Evolutionary conservation across 495 filamentous ascomycete species (phyloP), one percentile per base, ranked within the genome.

Genomic region (Hypoxylon cercidicola): DNA sequence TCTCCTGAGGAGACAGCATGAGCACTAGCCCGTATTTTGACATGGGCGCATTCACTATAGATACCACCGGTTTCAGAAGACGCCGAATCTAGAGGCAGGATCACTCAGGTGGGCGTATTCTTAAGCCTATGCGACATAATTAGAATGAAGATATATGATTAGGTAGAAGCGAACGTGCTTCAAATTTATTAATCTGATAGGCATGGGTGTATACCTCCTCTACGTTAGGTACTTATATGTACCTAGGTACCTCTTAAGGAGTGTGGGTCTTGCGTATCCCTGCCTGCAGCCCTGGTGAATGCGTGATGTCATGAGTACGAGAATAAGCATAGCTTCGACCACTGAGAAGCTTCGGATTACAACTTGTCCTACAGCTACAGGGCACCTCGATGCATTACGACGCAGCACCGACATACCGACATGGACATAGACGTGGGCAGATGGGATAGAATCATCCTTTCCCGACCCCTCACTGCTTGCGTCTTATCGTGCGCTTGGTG

Each of bases 261-360:
- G 28, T 50, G 11, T 28, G 60, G 51, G 21, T 18, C 44, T 35
- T 32, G 45, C n/a, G 20, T 28, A 44, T 43, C 23, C 50, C 30
- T 32, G 30, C n/a, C n/a, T n/a, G 30, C 23, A 25, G 23, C 23
- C 23, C 23, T 25, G 5, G 23, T 34, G 41, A 43, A 51, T 25
- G 35, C 5, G 32, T 68, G 64, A 68, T 63, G 59, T 68, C 64
- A 63, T 62, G 30, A 34, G 46, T 19, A 4, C 1, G 3, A 41
- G 37, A 45, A 48, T 13, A 46, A 52, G 32, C 48, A 52, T 15
- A 64, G 62, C 55, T 67, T 40, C 45, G 32, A 44, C 70, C 70
- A 72, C n/a, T 70, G 51, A 66, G 46, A 40, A 53, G 63, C 48
- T 55, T 56, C 21, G 50, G 62, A 72, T 72, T 72, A 72, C 70